Conservation (phyloP, 768 basidiomycete genomes). For the Stropharia rugosoannulata region DNA sequence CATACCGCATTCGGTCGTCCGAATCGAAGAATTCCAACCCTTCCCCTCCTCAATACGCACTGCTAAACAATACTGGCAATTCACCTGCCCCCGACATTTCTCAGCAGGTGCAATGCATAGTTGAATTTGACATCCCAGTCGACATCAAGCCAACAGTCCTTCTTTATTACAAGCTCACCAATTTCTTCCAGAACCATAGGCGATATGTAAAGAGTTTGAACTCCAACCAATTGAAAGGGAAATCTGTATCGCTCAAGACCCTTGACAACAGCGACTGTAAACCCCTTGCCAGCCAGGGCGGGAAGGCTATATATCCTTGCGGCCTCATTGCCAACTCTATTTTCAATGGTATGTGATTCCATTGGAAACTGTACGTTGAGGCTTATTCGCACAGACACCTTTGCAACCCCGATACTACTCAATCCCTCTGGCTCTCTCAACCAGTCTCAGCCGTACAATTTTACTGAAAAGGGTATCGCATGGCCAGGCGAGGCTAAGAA, state of each 20-base stretch:
- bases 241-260: constrained; percentile 42
- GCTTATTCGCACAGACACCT: constrained; percentile 62
- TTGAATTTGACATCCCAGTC: constrained; percentile 82
- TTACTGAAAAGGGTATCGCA: constrained; percentile 82
- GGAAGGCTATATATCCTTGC: constrained; percentile 84
- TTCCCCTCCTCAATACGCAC: constrained; percentile 72
- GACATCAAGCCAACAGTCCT: constrained; percentile 75
- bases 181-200: constrained; percentile 98
- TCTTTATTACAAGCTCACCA: constrained; percentile 95
- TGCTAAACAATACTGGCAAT: constrained; percentile 56
- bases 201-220: constrained; percentile 94
- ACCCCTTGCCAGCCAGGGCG: constrained; percentile 63
- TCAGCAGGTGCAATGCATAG: constrained; percentile 60
- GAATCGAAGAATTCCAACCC: constrained; percentile 54
- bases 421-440: constrained; percentile 50
- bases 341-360: constrained; percentile 75
- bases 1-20: constrained; percentile 59
- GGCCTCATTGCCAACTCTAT: constrained; percentile 96
- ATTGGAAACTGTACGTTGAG: not conserved
- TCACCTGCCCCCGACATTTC: constrained; percentile 39
- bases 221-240: constrained; percentile 81
- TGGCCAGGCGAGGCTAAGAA: constrained; percentile 96
- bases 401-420: constrained; percentile 57
- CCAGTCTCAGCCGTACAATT: constrained; percentile 56
- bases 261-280: constrained; percentile 84